phyloP scores from a whole-genome alignment of 768 basidiomycete genomes.

The Amanita exitialis region DNA sequence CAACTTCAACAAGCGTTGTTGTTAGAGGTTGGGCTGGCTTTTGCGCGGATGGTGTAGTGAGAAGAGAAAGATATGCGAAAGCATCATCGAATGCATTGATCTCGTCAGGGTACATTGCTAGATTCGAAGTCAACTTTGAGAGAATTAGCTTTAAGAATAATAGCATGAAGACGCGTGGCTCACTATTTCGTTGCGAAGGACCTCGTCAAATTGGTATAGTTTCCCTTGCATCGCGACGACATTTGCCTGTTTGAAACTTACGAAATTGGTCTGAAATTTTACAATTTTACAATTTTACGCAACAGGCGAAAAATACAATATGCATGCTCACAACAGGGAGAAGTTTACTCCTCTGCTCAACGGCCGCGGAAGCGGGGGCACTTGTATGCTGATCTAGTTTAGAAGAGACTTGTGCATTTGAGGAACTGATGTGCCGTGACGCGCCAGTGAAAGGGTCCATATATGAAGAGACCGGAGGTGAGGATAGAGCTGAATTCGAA shows the following conservation, averaged over 20 bases:
- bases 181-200: conserved; percentile 59
- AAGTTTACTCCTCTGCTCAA: conserved; percentile 19
- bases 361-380: conserved; percentile 32
- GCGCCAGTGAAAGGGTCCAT: conserved; percentile 69
- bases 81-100: conserved; percentile 44
- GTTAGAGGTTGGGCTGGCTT: conserved; percentile 25
- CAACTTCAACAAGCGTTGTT: conserved; percentile 45
- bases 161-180: conserved; percentile 13
- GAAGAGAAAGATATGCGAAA: conserved; percentile 48
- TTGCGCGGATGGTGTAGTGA: conserved; percentile 27
- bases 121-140: conserved; percentile 53
- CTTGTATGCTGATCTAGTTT: conserved; percentile 62
- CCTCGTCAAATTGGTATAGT: conserved; percentile 64
- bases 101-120: conserved; percentile 66
- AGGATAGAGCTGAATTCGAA: conserved; percentile 19
- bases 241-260: conserved; percentile 80
- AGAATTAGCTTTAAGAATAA: neutral
- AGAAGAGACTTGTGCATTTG: conserved; percentile 21
- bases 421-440: conserved; percentile 43
- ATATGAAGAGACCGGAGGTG: conserved; percentile 25
- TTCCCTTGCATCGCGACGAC: conserved; percentile 74
- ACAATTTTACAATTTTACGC: neutral
- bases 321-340: conserved; percentile 38
- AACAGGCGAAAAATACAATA: neutral
- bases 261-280: conserved; percentile 38